A percentile compares a stretch with the other conserved stretches of the same genome.
phyloP scores from a whole-genome alignment of 768 basidiomycete species.

The Termitomyces sp. region DNA sequence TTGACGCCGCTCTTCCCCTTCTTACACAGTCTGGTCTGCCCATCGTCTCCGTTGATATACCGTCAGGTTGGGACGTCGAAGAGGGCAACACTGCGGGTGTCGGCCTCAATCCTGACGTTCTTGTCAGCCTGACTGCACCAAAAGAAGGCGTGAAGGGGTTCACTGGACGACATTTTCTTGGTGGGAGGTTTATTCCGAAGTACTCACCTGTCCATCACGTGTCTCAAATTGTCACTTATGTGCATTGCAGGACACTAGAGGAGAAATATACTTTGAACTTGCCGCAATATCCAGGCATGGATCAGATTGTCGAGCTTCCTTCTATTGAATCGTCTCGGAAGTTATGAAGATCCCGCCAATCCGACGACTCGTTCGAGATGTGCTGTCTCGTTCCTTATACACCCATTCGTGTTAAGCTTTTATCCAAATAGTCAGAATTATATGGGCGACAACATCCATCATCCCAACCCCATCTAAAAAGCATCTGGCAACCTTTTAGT shows the following conservation, averaged over 20 bases:
- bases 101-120: conserved; percentile 68
- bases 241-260: conserved; percentile 50
- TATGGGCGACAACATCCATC: too few species aligned
- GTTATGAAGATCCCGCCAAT: not conserved
- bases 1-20: conserved; percentile 68
- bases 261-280: conserved; percentile 76
- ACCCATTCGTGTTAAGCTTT: not conserved
- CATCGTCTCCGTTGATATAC: conserved; percentile 93
- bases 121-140: conserved; percentile 91
- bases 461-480: too few species aligned
- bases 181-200: conserved; percentile 91
- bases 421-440: not conserved
- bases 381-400: not conserved
- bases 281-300: conserved; percentile 71
- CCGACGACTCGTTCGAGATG: not conserved
- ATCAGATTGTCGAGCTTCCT: conserved; percentile 74
- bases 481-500: too few species aligned
- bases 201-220: conserved; percentile 22
- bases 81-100: conserved; percentile 52
- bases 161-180: conserved; percentile 84
- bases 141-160: conserved; percentile 82
- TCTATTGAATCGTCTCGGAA: conserved; percentile 6
- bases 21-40: conserved; percentile 63
- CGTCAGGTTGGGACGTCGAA: conserved; percentile 95
- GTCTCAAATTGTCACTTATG: not conserved